These are phyloP conservation scores for Cadophora gregata DNA, from an alignment of 2,329 filamentous ascomycete genomes.

Conservation along the genomic window DNA sequence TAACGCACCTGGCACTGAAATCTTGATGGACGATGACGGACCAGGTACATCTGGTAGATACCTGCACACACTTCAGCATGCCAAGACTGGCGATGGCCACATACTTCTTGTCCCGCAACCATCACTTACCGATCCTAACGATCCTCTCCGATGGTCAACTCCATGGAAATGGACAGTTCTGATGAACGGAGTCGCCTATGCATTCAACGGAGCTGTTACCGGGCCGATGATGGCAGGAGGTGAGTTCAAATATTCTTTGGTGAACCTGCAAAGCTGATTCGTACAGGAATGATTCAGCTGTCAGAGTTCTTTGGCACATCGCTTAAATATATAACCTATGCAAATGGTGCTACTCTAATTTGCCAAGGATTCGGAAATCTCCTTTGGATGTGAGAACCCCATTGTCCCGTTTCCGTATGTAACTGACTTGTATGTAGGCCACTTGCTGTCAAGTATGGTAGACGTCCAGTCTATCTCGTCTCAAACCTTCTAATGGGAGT, in stretches of 20 bases:
- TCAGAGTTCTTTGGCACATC: not conserved
- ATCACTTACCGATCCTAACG: not conserved
- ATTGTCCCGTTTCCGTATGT: not conserved
- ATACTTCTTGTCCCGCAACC: not conserved
- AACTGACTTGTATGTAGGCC: slow-evolving; percentile 26
- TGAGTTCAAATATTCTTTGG: not conserved
- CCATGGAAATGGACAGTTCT: not conserved
- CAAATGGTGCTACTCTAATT: not conserved
- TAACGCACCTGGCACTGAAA: not conserved
- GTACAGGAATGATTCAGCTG: not conserved
- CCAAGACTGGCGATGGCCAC: not conserved
- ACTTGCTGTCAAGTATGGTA: slow-evolving; percentile 30
- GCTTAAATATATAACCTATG: not conserved
- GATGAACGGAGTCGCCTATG: not conserved
- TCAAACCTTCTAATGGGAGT: slow-evolving; percentile 28
- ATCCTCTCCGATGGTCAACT: not conserved
- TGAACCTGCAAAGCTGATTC: not conserved
- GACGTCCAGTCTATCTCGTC: slow-evolving; percentile 29
- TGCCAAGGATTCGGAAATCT: not conserved
- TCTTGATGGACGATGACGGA: not conserved
- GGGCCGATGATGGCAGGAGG: not conserved
- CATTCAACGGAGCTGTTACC: not conserved
- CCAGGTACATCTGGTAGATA: not conserved
- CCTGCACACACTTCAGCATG: not conserved
- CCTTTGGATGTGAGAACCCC: not conserved